A percentile compares a stretch with the other conserved stretches of the same genome.
Conservation (phyloP, 345 rosid genomes). For the Kernera saxatilis region DNA sequence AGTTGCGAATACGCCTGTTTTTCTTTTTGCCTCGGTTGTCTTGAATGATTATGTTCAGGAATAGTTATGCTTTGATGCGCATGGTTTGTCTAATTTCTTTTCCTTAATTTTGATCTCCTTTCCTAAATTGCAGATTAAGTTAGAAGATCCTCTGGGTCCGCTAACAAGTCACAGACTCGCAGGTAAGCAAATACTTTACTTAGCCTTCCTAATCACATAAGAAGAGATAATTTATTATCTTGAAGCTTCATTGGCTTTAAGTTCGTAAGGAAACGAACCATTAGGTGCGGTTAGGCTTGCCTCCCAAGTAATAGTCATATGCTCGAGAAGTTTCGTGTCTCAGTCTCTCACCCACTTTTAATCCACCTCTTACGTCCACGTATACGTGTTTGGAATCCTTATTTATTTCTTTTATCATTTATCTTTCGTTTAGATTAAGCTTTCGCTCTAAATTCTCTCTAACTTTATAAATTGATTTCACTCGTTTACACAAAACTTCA, state of each 20-base stretch:
- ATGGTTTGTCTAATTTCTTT: constrained; percentile 9
- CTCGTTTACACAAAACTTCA: background rate
- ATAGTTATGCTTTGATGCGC: constrained; percentile 10
- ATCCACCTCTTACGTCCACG: constrained; percentile 16
- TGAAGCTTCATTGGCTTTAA: constrained; percentile 15
- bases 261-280: background rate
- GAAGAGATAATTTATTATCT: background rate
- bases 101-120: background rate
- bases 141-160: constrained; percentile 24
- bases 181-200: constrained; percentile 28
- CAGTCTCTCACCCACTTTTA: constrained; percentile 17
- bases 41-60: constrained; percentile 14
- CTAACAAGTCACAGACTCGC: constrained; percentile 14
- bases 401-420: background rate
- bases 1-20: background rate
- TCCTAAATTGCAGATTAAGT: constrained; percentile 21
- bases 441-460: background rate
- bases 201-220: constrained; percentile 18
- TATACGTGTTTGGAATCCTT: background rate
- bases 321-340: constrained; percentile 18
- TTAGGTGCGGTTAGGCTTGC: constrained; percentile 7
- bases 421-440: background rate
- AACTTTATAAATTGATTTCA: background rate
- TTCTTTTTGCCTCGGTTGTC: background rate
- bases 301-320: background rate